These are phyloP conservation scores for Parascedosporium putredinis DNA, from an alignment of 2,329 filamentous ascomycete species.

Conservation along the genomic window DNA sequence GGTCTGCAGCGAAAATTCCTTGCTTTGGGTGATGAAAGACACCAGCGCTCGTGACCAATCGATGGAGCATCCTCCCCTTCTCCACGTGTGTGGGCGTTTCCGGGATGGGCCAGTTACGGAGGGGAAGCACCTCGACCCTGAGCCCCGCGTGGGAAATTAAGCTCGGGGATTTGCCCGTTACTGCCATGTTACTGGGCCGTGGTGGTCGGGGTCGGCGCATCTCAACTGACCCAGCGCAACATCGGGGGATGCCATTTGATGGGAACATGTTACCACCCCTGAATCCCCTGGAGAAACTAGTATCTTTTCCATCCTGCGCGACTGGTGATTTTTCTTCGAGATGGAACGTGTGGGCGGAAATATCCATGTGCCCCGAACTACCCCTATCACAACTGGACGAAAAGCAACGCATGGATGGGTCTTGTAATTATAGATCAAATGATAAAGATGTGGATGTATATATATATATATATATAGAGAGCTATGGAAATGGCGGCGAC, in stretches of 20 bases:
- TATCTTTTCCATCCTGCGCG: background rate
- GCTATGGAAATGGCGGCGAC: background rate
- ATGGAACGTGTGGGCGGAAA: too few relatives aligned
- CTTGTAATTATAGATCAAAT: too few relatives aligned
- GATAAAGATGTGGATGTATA: too few relatives aligned
- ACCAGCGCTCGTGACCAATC: background rate
- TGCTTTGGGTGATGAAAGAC: too few relatives aligned
- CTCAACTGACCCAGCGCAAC: background rate
- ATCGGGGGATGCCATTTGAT: too few relatives aligned
- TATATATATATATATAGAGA: background rate
- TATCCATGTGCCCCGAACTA: too few relatives aligned
- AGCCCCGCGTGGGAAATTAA: conserved; percentile 1
- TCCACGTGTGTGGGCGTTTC: background rate
- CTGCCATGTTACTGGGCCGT: background rate
- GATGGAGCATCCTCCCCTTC: background rate
- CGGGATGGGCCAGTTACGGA: background rate
- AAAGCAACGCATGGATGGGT: too few relatives aligned
- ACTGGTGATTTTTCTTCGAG: too few relatives aligned
- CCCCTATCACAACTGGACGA: too few relatives aligned
- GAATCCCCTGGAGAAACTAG: background rate
- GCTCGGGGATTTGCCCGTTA: background rate
- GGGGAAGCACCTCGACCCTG: background rate
- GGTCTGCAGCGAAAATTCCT: too few relatives aligned
- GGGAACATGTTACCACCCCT: too few relatives aligned
- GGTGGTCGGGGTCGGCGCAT: background rate